Evolutionary conservation across 2,329 filamentous ascomycete genomes (phyloP), one percentile per base, ranked within the genome.

Genomic region (Exophiala aquamarina): DNA sequence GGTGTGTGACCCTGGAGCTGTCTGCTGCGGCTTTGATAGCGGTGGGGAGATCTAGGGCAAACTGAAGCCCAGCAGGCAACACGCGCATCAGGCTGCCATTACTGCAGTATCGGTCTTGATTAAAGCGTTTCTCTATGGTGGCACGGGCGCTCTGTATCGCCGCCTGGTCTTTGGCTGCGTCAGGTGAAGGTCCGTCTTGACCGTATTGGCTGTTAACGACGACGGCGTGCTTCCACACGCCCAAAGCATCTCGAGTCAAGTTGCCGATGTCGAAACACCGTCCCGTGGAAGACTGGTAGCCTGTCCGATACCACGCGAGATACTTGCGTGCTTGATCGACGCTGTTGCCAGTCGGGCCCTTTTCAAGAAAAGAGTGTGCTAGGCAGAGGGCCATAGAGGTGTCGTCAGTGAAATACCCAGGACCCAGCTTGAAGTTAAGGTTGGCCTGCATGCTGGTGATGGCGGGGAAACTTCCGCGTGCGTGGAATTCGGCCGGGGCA

Each of bases 1-100:
- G 70, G 56, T 73, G 69, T 7, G 69, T 72, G 8, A 65, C 52
- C 7, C 51, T 28, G 17, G 64, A 65, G 31, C 59, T 51, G n/a
- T 59, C 43, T 6, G 47, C 48, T 7, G 66, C 66, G 11, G n/a
- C n/a, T n/a, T n/a, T n/a, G n/a, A n/a, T n/a, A n/a, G n/a, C n/a
- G n/a, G n/a, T n/a, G n/a, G n/a, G n/a, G n/a, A n/a, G n/a, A n/a
- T n/a, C n/a, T n/a, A n/a, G n/a, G n/a, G n/a, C n/a, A n/a, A n/a
- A n/a, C n/a, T n/a, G n/a, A n/a, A 72, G 55, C 1, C 63, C 64
- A 8, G 71, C 56, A 0, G 70, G 68, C 1, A 66, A 57, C 20
- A 70, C 65, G 5, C 70, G 61, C 70, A 73, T 73, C 34, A 73
- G 56, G 39, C 65, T 67, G 10, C 70, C 70, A 44, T 73, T 73